Evolutionary conservation across 1,284 basidiomycete species (phyloP).

Genomic region (Puccinia hordei): DNA sequence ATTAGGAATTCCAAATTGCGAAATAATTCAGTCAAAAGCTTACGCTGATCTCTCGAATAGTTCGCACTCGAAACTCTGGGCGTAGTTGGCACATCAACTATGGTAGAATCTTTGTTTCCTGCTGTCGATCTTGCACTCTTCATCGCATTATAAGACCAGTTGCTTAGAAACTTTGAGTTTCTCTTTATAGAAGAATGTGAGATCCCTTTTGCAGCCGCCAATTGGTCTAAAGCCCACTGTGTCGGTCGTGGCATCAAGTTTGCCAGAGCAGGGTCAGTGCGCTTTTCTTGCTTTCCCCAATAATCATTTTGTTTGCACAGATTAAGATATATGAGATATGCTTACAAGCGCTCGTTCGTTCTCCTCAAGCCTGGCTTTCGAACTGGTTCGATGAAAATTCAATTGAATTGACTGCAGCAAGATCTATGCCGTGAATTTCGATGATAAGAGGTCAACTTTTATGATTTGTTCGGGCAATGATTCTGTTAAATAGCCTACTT

Average conservation of each 20-base stretch:
- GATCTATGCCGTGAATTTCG: not conserved
- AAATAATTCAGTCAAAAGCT: not conserved
- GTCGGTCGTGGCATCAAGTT: not conserved
- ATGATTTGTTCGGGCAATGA: not conserved
- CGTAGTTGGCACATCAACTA: slow-evolving; percentile 27
- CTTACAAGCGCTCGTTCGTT: slow-evolving; percentile 38
- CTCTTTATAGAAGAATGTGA: slow-evolving; percentile 26
- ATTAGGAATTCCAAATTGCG: not conserved
- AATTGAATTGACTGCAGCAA: slow-evolving; percentile 30
- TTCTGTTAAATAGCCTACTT: slow-evolving; percentile 59
- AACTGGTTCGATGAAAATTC: slow-evolving; percentile 28
- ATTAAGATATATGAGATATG: too few species aligned
- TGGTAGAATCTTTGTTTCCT: not conserved
- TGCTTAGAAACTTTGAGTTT: slow-evolving; percentile 29
- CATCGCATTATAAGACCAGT: not conserved
- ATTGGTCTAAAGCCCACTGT: slow-evolving; percentile 52
- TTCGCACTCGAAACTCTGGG: not conserved
- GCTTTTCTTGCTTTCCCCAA: not conserved
- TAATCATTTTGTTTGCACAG: not conserved
- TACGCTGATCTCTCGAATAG: not conserved
- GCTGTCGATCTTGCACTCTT: not conserved
- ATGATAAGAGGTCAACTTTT: not conserved
- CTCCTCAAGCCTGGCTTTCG: slow-evolving; percentile 23
- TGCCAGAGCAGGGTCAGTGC: not conserved
- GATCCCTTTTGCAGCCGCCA: slow-evolving; percentile 50